Evolutionary conservation across 1,139 yeast genomes (phyloP).

Genomic region (Yamadazyma diddensiae): DNA sequence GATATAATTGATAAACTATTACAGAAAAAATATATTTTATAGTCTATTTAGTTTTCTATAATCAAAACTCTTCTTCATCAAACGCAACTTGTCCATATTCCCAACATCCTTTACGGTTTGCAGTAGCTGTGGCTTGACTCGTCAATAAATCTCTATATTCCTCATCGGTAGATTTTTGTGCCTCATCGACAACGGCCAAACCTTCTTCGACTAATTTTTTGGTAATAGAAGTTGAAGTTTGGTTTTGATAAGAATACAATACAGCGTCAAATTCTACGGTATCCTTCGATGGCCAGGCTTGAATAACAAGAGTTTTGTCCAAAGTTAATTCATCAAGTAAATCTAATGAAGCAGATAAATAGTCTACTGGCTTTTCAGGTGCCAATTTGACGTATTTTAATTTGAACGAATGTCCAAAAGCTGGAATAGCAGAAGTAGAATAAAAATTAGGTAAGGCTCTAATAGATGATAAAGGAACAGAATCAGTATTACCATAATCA

Average conservation of each 20-base stretch:
- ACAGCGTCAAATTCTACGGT: constrained; percentile 48
- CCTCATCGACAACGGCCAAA: constrained; percentile 57
- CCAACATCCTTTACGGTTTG: constrained; percentile 68
- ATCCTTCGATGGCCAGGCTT: constrained; percentile 42
- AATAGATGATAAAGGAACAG: constrained; percentile 44
- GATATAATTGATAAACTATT: no score
- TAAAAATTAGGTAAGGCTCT: constrained; percentile 57
- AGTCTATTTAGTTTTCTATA: not conserved
- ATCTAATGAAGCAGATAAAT: constrained; percentile 57
- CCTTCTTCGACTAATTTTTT: constrained; percentile 62
- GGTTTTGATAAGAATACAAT: constrained; percentile 60
- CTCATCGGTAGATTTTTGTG: constrained; percentile 33
- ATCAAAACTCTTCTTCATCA: constrained; percentile 44
- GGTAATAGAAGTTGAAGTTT: constrained; percentile 62
- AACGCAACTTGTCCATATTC: constrained; percentile 74
- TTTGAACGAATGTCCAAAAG: constrained; percentile 57
- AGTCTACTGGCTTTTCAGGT: constrained; percentile 56
- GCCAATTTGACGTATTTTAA: constrained; percentile 62
- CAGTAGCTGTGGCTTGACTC: constrained; percentile 49
- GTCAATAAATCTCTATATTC: constrained; percentile 38
- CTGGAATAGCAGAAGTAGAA: constrained; percentile 37
- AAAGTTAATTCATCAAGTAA: constrained; percentile 53
- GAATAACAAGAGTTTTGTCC: constrained; percentile 58
- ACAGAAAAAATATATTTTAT: no score
- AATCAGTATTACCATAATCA: constrained; percentile 63